Evolutionary conservation across 1,284 basidiomycete species (phyloP), one percentile per base, ranked within the genome.

Genomic region (Boletus sp.): DNA sequence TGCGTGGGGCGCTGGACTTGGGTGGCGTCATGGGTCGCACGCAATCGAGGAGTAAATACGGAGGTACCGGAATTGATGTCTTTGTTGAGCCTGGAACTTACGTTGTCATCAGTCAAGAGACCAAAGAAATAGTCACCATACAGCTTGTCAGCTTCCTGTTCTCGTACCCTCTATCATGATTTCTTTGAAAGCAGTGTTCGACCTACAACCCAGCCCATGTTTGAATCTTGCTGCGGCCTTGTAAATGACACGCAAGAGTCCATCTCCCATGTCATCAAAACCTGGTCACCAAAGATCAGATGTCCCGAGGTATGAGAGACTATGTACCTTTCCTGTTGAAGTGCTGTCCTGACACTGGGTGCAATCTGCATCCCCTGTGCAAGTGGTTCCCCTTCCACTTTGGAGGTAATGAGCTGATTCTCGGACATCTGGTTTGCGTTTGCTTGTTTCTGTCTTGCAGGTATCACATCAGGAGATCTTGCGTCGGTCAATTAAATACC

Each of bases 1-100:
- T 99, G 17, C 87, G 97, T 73, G 97, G 97, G 37, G 91, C 95
- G 25, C 78, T 95, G 56, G 97, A 99, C 80, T 89, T 97, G 64
- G 89, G 89, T 59, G 95, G 92, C 58, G 97, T 99, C 4, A 92
- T 94, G 6, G 92, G 91, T 60, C 83, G 97, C 69, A 83, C 83
- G 54, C 88, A 85, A 17, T 85, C 90, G 46, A 85, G 97, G 64
- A 98, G 95, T 80, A 93, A 90, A 84, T 99, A 98, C 73, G 97
- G 92, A 77, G 91, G 94, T 95, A 76, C 66, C 88, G 83, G 14
- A 49, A n/a, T 13, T 28, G 19, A 56, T 58, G 25, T 53, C 40
- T 44, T 49, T 48, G 52, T 57, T 55, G 61, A 23, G 55, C 52
- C 23, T 14, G 54, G 49, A 50, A 37, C 59, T 63, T 61, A 56